Evolutionary conservation across 495 filamentous ascomycete species (phyloP), one percentile per base, ranked within the genome.

Genomic region (Saxophila tyrrhenica): DNA sequence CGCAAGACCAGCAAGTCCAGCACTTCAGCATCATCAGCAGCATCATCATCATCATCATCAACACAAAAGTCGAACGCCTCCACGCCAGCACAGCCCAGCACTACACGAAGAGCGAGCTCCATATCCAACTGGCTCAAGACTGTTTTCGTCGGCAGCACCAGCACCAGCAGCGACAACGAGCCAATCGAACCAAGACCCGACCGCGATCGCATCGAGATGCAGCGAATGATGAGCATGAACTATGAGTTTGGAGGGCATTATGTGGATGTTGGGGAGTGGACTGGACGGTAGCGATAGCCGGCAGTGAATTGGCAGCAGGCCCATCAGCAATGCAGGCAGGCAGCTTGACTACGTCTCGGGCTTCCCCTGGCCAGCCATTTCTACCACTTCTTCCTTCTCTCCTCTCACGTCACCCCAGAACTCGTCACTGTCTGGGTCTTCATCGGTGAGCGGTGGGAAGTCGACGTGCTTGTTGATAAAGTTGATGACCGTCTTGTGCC

Each of bases 391-490:
- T 9, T 45, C 52, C 11, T 50, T 54, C 17, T 39, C 51, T 2
- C 25, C 22, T 23, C 48, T 55, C 20, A 48, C 44, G 15, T 53
- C 58, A 22, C 58, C 58, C 39, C 41, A 57, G 23, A 56, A 60
- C 17, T 56, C 58, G 3, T 60, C 49, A 21, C 49, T 22, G 13
- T 54, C 46, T 19, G 52, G 59, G 41, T 52, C 42, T 11, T 62
- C 46, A 41, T 42, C 25, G 8, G 47, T 54, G 25, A 65, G 68
- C 54, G 49, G 39, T 24, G 62, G 60, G 50, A 84, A 53, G 0
- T 85, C 88, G 2, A 79, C 79, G 61, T 82, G 83, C 66, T 85
- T 85, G 69, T 95, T 95, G 55, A 95, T 91, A 82, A 83, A 97
- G 47, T 82, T 82, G 32, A 96, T 59, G 10, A 96, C 88, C 38